Evolutionary conservation across 208 protist genomes (phyloP).

Genomic region (Borovskyia barvae): DNA sequence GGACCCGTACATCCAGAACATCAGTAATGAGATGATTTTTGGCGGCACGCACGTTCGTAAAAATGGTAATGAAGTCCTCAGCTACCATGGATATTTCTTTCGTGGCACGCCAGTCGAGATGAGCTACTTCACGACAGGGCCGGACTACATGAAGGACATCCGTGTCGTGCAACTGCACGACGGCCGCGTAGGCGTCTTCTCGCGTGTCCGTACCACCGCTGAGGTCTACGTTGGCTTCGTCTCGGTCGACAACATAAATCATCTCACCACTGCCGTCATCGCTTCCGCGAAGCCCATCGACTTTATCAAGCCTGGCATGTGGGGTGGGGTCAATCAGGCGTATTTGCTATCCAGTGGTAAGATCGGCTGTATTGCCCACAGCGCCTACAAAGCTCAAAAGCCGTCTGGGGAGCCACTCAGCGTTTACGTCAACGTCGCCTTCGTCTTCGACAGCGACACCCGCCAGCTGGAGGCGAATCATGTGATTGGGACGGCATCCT

Average conservation of each 20-base stretch:
- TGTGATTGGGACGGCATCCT: conserved; percentile 33
- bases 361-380: conserved; percentile 52
- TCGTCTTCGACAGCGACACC: conserved; percentile 30
- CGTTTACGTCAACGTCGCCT: conserved; percentile 43
- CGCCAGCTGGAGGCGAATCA: conserved; percentile 8
- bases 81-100: conserved; percentile 45
- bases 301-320: conserved; percentile 25
- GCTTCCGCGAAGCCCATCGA: conserved; percentile 26
- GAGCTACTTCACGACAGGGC: conserved; percentile 41
- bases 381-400: conserved; percentile 22
- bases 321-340: conserved; percentile 49
- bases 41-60: conserved; percentile 39
- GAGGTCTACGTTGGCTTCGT: conserved; percentile 35
- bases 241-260: conserved; percentile 30
- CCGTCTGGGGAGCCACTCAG: conserved; percentile 10
- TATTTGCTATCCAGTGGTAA: conserved; percentile 44
- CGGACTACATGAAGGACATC: conserved; percentile 48
- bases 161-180: conserved; percentile 32
- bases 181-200: conserved; percentile 37
- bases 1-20: conserved; percentile 38
- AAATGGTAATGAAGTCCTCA: conserved; percentile 17
- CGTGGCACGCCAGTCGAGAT: conserved; percentile 17
- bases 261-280: conserved; percentile 30
- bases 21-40: conserved; percentile 36
- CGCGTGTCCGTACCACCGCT: conserved; percentile 23